Evolutionary conservation across 768 basidiomycete genomes (phyloP).

Genomic region (Heimioporus sp.): DNA sequence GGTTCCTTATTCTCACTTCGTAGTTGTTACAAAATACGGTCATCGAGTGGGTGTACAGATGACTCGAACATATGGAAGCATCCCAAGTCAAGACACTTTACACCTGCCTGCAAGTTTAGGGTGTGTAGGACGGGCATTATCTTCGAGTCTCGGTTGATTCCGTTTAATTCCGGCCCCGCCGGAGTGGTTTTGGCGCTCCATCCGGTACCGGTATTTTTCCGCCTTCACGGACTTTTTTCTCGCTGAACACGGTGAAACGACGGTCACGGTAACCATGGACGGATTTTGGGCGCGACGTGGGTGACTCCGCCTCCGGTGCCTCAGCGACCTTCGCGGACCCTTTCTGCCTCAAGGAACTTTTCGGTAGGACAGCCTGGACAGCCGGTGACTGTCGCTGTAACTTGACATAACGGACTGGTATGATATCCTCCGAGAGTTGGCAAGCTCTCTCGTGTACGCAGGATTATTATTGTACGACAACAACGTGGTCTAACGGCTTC

Average conservation of each 20-base stretch:
- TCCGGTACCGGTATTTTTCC: neutral
- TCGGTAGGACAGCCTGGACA: too few relatives aligned
- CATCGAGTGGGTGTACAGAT: slow-evolving; percentile 67
- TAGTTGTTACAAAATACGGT: slow-evolving; percentile 45
- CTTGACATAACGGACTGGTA: too few relatives aligned
- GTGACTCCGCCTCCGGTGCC: neutral
- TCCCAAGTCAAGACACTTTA: slow-evolving; percentile 42
- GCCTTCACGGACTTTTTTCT: neutral
- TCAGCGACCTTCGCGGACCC: neutral
- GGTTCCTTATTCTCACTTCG: slow-evolving; percentile 12
- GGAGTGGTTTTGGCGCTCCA: neutral
- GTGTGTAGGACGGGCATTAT: neutral
- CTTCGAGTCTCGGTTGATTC: neutral
- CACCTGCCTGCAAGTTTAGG: slow-evolving; percentile 44
- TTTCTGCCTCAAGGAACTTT: neutral
- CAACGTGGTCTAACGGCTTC: neutral
- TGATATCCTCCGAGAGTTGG: too few relatives aligned
- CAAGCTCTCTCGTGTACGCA: neutral
- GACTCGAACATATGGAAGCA: slow-evolving; percentile 40
- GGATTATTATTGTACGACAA: neutral
- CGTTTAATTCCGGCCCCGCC: slow-evolving; percentile 1
- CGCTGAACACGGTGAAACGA: neutral
- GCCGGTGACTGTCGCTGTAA: too few relatives aligned
- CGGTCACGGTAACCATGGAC: neutral
- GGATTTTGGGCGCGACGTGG: neutral